Conservation (phyloP, 2,329 filamentous ascomycete species). For the Microdochium bolleyi region DNA sequence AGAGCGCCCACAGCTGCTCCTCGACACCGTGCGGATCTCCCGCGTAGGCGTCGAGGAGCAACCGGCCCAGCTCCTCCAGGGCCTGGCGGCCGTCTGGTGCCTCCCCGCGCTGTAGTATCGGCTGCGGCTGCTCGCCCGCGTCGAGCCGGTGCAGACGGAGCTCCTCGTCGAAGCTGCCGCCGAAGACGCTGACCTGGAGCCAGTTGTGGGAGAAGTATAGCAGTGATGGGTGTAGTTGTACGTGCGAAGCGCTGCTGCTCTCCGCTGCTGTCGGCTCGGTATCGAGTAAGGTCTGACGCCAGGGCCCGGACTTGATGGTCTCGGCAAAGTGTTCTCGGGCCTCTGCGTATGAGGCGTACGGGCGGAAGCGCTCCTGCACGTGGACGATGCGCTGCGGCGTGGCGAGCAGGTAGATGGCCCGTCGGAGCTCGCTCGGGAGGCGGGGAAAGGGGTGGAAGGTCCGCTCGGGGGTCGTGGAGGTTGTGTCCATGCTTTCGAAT, state of each 20-base stretch:
- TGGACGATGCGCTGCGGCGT: slow-evolving; percentile 11
- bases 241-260: slow-evolving; percentile 4
- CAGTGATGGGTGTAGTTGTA: slow-evolving; percentile 8
- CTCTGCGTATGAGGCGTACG: background rate
- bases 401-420: slow-evolving; percentile 9
- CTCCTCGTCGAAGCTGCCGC: slow-evolving; percentile 4
- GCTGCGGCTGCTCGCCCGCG: slow-evolving; percentile 6
- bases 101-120: background rate
- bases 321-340: slow-evolving; percentile 3
- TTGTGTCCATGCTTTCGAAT: too few species aligned
- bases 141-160: slow-evolving; percentile 5
- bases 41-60: slow-evolving; percentile 1
- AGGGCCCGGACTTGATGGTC: background rate
- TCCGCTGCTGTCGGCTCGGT: background rate
- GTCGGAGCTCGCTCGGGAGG: slow-evolving; percentile 10
- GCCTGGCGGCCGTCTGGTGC: too few species aligned
- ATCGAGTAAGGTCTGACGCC: background rate
- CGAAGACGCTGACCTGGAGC: background rate
- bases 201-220: slow-evolving; percentile 9
- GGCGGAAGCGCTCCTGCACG: slow-evolving; percentile 3
- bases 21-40: slow-evolving; percentile 3
- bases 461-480: too few species aligned
- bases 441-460: slow-evolving; percentile 6
- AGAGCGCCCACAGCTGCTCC: slow-evolving; percentile 6
- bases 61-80: too few species aligned